Percentiles rank a stretch among this genome's conserved stretches.
phyloP scores from a whole-genome alignment of 306 rosid genomes.

The Amphicarpaea edgeworthii region DNA sequence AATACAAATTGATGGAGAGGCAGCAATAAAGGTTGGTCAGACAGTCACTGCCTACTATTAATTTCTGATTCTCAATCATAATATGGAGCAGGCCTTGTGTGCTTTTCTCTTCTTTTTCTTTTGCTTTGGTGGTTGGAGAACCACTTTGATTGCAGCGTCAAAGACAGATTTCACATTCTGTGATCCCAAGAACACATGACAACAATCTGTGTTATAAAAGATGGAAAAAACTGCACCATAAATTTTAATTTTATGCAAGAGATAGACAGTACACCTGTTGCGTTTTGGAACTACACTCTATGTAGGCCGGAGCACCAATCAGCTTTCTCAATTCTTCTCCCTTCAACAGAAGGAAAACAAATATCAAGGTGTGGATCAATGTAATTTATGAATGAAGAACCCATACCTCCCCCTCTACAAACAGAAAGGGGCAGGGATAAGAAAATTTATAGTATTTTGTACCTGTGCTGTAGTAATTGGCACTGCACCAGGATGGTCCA shows the following conservation, averaged over 20 bases:
- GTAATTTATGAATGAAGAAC: slow-evolving; percentile 26
- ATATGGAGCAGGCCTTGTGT: slow-evolving; percentile 69
- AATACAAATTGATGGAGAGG: slow-evolving; percentile 31
- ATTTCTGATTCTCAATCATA: slow-evolving; percentile 56
- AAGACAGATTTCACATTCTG: slow-evolving; percentile 92
- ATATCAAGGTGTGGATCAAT: slow-evolving; percentile 17
- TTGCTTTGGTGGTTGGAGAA: slow-evolving; percentile 88
- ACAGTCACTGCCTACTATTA: slow-evolving; percentile 36
- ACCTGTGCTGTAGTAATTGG: slow-evolving; percentile 72
- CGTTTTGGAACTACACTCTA: slow-evolving; percentile 86
- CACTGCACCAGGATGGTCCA: slow-evolving; percentile 77
- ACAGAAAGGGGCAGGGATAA: neutral
- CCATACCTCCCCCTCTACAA: neutral
- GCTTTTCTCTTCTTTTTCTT: slow-evolving; percentile 82
- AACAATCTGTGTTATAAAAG: neutral
- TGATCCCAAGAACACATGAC: slow-evolving; percentile 35
- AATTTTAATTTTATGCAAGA: slow-evolving; percentile 1
- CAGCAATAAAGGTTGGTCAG: slow-evolving; percentile 31
- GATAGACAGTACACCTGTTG: slow-evolving; percentile 60
- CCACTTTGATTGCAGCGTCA: slow-evolving; percentile 92
- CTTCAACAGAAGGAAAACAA: slow-evolving; percentile 54
- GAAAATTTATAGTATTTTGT: neutral
- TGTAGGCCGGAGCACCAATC: slow-evolving; percentile 75
- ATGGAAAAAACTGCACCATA: neutral
- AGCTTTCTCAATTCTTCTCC: slow-evolving; percentile 82